These are phyloP conservation scores for Pseudogymnoascus pannorum DNA, from an alignment of 2,329 filamentous ascomycete genomes.

Conservation along the genomic window DNA sequence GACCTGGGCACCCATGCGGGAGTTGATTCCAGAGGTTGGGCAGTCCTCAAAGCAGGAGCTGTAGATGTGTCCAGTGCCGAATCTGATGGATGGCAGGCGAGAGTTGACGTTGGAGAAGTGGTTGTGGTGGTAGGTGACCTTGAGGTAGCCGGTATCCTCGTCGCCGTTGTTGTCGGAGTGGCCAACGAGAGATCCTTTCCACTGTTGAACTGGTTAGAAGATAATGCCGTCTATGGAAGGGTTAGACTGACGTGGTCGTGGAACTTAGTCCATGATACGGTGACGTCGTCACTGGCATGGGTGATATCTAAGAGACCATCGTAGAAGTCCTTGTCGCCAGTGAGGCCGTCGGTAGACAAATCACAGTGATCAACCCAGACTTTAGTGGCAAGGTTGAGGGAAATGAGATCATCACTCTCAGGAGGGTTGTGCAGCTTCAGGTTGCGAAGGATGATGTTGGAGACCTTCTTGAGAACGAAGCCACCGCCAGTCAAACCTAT, in stretches of 20 bases:
- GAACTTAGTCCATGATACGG: slow-evolving; percentile 42
- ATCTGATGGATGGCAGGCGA: slow-evolving; percentile 55
- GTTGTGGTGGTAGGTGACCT: slow-evolving; percentile 61
- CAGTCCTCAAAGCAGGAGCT: slow-evolving; percentile 42
- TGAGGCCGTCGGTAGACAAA: slow-evolving; percentile 47
- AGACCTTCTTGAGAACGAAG: slow-evolving; percentile 37
- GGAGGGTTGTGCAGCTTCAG: slow-evolving; percentile 42
- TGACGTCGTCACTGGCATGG: slow-evolving; percentile 56
- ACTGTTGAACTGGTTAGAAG: slow-evolving; percentile 23
- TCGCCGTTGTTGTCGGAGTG: slow-evolving; percentile 51
- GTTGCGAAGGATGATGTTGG: slow-evolving; percentile 52
- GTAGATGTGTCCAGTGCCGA: slow-evolving; percentile 58
- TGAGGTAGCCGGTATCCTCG: slow-evolving; percentile 55
- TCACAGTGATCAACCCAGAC: slow-evolving; percentile 64
- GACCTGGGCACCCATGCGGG: slow-evolving; percentile 48
- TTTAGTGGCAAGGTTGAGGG: slow-evolving; percentile 44
- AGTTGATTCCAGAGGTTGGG: slow-evolving; percentile 46
- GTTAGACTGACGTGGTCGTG: slow-evolving; percentile 40
- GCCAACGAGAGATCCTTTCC: slow-evolving; percentile 52
- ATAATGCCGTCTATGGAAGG: neutral
- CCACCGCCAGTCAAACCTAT: slow-evolving; percentile 37
- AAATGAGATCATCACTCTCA: slow-evolving; percentile 42
- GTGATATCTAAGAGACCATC: slow-evolving; percentile 59
- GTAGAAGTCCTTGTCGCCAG: slow-evolving; percentile 61
- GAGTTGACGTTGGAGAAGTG: slow-evolving; percentile 58